Base-by-base conservation (phyloP, 768 basidiomycete species). In the Tylopilus balloui region DNA sequence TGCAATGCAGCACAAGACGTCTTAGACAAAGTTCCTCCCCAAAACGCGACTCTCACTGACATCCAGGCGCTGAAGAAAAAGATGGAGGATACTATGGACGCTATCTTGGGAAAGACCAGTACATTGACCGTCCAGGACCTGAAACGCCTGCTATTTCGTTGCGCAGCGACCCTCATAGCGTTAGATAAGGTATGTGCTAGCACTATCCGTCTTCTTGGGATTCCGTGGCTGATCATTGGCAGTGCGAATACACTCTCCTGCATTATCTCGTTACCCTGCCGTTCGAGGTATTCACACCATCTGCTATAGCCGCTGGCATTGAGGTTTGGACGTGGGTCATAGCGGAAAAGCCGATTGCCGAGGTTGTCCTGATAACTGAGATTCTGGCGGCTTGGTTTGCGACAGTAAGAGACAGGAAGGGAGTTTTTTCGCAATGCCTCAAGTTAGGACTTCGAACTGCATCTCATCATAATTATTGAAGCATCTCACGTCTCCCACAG, bases 311-410 rank as follows among this genome's bases (percentile, higher is more conserved):
- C 14, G 81, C 89, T 2, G 94, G 91, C 0, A 84, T 93, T 36
- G 93, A 98, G 62, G 86, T 87, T 10, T 98, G 96, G 96, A 92
- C 88, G 3, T 97, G 94, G 94, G 78, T 96, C 0, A 86, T 96
- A 45, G 82, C 88, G 13, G 88, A 95, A 63, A 81, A 89, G 50
- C 84, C 89, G 0, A 78, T 79, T 40, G 73, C 87, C 11, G 94
- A 97, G 67, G 80, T 93, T 41, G 81, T 84, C 2, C 67, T 97
- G 17, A 86, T 97, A 77, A 73, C 81, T 5, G 93, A 97, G 59
- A 79, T 98, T 42, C 71, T 90, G 39, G 80, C 88, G 3, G 88
- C 88, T 3, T 99, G 96, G 96, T 77, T 85, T 41, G 77, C 80
- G 47, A 88, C 88, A 5, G 87, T 97, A 51, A 80, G 78, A 53